Evolutionary conservation across 2,329 filamentous ascomycete genomes (phyloP).

Genomic region (Sporothrix sp.): DNA sequence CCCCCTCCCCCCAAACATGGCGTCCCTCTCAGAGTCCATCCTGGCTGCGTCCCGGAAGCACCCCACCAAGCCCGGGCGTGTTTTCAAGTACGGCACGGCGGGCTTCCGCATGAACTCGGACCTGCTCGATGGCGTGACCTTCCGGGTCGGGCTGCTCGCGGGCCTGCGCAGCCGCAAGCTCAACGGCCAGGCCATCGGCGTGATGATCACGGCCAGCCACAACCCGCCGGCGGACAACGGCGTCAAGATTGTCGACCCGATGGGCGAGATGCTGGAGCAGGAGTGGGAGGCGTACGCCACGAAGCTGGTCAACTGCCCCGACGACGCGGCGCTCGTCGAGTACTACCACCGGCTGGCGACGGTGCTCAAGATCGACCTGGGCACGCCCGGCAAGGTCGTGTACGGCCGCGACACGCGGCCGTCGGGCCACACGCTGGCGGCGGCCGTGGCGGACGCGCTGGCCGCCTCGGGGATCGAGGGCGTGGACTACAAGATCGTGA

Average conservation of each 20-base stretch:
- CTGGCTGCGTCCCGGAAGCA: slow-evolving; percentile 53
- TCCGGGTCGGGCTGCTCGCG: slow-evolving; percentile 82
- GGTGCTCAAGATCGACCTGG: slow-evolving; percentile 65
- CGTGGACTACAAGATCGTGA: slow-evolving; percentile 82
- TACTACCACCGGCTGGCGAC: slow-evolving; percentile 68
- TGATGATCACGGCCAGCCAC: slow-evolving; percentile 94
- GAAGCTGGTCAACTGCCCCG: slow-evolving; percentile 72
- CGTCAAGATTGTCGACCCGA: slow-evolving; percentile 91
- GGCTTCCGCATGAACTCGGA: slow-evolving; percentile 63
- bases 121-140: slow-evolving; percentile 83
- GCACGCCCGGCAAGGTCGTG: slow-evolving; percentile 65
- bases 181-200: slow-evolving; percentile 81
- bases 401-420: slow-evolving; percentile 89
- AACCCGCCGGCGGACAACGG: slow-evolving; percentile 86
- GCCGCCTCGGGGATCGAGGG: slow-evolving; percentile 64
- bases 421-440: slow-evolving; percentile 75
- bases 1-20: slow-evolving; percentile 1
- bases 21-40: slow-evolving; percentile 30
- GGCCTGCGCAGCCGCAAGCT: slow-evolving; percentile 83
- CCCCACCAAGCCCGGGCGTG: slow-evolving; percentile 41
- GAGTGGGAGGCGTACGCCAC: slow-evolving; percentile 91
- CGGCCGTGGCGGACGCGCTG: slow-evolving; percentile 69
- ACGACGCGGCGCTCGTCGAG: slow-evolving; percentile 63
- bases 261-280: slow-evolving; percentile 96
- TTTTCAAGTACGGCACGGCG: slow-evolving; percentile 57